phyloP scores from a whole-genome alignment of 2,329 filamentous ascomycete genomes.

The Fusarium subglutinans region DNA sequence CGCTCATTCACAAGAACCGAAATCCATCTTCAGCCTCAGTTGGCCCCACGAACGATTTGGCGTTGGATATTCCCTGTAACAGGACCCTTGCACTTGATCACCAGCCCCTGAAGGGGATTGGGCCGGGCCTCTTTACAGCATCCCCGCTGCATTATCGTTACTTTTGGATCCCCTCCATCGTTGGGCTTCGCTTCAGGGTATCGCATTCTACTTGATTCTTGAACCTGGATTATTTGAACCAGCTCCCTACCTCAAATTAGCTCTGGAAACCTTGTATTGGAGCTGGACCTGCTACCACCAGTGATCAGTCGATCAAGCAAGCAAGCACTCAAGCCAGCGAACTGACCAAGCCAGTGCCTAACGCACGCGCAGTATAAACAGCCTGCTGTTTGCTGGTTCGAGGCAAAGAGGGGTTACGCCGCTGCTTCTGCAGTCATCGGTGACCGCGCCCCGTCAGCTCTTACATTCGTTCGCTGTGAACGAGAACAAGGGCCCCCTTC shows the following conservation, averaged over 20 bases:
- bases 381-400: constrained; percentile 29
- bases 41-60: constrained; percentile 1
- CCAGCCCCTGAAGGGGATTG: constrained; percentile 29
- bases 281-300: constrained; percentile 16
- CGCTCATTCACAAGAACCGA: constrained; percentile 7
- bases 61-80: constrained; percentile 12
- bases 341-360: constrained; percentile 14
- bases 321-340: constrained; percentile 18
- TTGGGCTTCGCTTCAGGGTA: constrained; percentile 17
- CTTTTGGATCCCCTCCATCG: constrained; percentile 25
- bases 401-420: constrained; percentile 40
- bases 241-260: constrained; percentile 12
- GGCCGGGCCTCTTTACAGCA: constrained; percentile 20
- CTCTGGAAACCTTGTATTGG: constrained; percentile 9
- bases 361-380: constrained; percentile 35
- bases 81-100: constrained; percentile 28
- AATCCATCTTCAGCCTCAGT: constrained; percentile 4
- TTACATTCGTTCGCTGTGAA: constrained; percentile 35
- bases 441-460: constrained; percentile 40
- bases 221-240: constrained; percentile 16
- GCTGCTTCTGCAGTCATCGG: constrained; percentile 42
- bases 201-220: constrained; percentile 8
- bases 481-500: constrained; percentile 40
- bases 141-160: constrained; percentile 24
- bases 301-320: constrained; percentile 24